These are phyloP conservation scores for Trichoderma sp. DNA, from an alignment of 2,329 filamentous ascomycete species.

Conservation along the genomic window DNA sequence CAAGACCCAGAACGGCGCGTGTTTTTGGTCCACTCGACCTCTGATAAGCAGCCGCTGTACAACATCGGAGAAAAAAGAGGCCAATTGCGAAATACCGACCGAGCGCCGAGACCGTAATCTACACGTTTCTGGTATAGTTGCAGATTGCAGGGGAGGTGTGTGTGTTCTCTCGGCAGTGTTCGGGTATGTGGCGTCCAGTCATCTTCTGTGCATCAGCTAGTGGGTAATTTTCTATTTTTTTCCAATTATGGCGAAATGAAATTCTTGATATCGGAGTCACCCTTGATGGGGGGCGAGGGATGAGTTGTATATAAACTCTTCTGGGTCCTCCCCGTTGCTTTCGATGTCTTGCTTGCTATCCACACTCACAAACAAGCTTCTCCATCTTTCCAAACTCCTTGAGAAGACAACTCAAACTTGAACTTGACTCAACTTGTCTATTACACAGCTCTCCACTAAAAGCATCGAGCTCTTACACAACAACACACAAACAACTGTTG, in stretches of 20 bases:
- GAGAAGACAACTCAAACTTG: neutral
- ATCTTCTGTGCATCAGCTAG: neutral
- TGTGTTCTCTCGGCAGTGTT: neutral
- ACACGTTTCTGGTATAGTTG: neutral
- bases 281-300: neutral
- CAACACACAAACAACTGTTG: neutral
- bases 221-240: neutral
- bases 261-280: neutral
- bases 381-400: neutral
- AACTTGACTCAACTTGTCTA: neutral
- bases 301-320: neutral
- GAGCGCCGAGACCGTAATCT: constrained; percentile 9
- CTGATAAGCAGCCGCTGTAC: neutral
- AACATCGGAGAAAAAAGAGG: neutral
- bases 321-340: neutral
- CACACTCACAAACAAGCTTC: neutral
- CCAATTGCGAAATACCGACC: constrained; percentile 19
- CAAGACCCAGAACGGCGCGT: neutral
- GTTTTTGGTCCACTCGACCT: neutral
- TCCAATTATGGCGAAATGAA: neutral
- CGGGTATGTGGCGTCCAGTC: constrained; percentile 8
- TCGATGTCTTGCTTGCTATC: neutral
- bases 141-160: neutral
- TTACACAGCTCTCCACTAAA: neutral
- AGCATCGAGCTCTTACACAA: neutral